These are phyloP conservation scores for Sicyos baderoa DNA, from an alignment of 306 rosid genomes.

Conservation along the genomic window DNA sequence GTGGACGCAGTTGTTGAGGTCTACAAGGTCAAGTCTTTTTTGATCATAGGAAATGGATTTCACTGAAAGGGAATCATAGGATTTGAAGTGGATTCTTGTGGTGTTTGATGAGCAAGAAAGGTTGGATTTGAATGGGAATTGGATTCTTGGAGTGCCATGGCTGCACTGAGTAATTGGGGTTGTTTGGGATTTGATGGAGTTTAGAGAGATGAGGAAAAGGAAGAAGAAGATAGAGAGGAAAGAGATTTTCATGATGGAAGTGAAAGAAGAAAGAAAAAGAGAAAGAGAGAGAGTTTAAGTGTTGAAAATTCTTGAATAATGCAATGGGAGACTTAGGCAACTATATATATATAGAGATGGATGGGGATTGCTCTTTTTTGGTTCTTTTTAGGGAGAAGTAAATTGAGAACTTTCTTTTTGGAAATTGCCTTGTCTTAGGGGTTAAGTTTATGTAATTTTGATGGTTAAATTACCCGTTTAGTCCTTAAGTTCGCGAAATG, in stretches of 20 bases:
- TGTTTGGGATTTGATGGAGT: conserved; percentile 25
- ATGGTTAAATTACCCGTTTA: neutral
- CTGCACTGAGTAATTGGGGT: conserved; percentile 28
- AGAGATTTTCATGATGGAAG: neutral
- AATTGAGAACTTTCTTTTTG: conserved; percentile 5
- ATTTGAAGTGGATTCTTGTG: conserved; percentile 52
- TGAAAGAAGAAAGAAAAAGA: neutral
- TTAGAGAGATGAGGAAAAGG: conserved; percentile 34
- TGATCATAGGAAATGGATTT: conserved; percentile 58
- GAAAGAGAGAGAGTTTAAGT: neutral
- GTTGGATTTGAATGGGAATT: conserved; percentile 43
- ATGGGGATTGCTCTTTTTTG: neutral
- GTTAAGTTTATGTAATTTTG: neutral
- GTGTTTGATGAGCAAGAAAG: conserved; percentile 34
- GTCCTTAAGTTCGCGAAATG: neutral
- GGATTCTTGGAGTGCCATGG: conserved; percentile 30
- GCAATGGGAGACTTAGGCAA: neutral
- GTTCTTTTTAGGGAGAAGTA: conserved; percentile 2
- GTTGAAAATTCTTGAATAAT: neutral
- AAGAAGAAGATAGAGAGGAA: conserved; percentile 17
- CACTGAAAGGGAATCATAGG: conserved; percentile 42
- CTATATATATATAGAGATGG: neutral
- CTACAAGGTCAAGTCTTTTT: conserved; percentile 48
- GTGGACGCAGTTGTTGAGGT: conserved; percentile 52
- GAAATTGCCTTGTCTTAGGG: neutral